Evolutionary conservation across 2,329 filamentous ascomycete genomes (phyloP).

Genomic region (Neofusicoccum parvum): DNA sequence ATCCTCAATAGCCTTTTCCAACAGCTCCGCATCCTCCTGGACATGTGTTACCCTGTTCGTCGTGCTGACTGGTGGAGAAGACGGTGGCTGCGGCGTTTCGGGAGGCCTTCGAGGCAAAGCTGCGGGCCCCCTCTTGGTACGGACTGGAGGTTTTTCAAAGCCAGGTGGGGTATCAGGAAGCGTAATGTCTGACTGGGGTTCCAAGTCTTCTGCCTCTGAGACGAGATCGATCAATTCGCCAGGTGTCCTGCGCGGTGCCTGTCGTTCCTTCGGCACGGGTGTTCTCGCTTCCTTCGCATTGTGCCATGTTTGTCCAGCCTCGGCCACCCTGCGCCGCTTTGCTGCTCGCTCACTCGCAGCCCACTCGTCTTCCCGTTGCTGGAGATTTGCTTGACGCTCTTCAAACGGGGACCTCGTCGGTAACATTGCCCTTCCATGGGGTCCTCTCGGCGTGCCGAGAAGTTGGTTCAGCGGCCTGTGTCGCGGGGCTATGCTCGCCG

Average conservation of each 20-base stretch:
- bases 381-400: conserved; percentile 36
- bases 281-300: conserved; percentile 25
- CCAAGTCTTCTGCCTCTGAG: conserved; percentile 14
- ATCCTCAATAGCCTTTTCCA: conserved; percentile 20
- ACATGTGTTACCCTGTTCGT: conserved; percentile 41
- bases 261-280: not conserved
- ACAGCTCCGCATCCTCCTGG: conserved; percentile 20
- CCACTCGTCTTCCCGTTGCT: conserved; percentile 31
- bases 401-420: conserved; percentile 68
- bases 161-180: conserved; percentile 13
- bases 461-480: conserved; percentile 65
- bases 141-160: not conserved
- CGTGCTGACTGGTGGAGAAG: conserved; percentile 41
- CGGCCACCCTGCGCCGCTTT: conserved; percentile 42
- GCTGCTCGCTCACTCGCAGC: conserved; percentile 34
- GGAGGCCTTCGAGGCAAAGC: conserved; percentile 25
- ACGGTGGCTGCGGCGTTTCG: conserved; percentile 32
- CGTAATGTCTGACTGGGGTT: conserved; percentile 12
- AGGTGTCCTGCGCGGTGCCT: not conserved
- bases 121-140: no score
- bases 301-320: conserved; percentile 24
- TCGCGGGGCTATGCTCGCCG: conserved; percentile 37
- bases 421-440: conserved; percentile 62
- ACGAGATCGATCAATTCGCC: conserved; percentile 13
- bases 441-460: conserved; percentile 65